Base-by-base conservation (phyloP, 345 rosid genomes). In the Acer saccharum region DNA sequence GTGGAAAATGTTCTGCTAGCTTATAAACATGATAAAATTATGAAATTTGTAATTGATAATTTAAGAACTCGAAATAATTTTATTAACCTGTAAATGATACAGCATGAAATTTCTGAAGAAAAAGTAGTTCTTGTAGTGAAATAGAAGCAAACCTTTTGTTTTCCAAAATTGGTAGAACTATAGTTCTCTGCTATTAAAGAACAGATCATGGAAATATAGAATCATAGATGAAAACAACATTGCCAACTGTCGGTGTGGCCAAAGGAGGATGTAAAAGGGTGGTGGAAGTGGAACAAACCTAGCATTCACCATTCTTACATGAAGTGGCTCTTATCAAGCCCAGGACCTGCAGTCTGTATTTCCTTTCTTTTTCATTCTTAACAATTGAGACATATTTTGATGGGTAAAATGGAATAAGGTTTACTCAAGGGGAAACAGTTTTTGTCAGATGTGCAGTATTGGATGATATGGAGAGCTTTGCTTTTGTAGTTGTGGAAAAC, bases 1-100 rank as follows among this genome's bases (percentile, higher is more conserved):
- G 44, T 71, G 44, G 12, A 3, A 68, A 76, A 72, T 27, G 32
- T 14, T 48, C 23, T 70, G 41, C 75, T 58, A 50, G 54, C 21
- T 25, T 70, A 32, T 43, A 44, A 11, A 18, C 13, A 4, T 43
- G 17, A 54, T 4, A 50, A 25, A 18, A 25, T 23, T 48, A 50
- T 48, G 61, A 25, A 17, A 8, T 52, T 14, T 16, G 62, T 35
- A 52, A 7, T 27, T 48, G 10, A 69, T 43, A 65, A 32, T 65
- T 2, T 8, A 17, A 32, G 41, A 65, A 35, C 39, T 23, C 16
- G 68, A 29, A 69, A 65, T 43, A 68, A 68, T 2, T 3, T 10
- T 18, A 39, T 11, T 43, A 10, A 18, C 8, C 6, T 39, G 7
- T 25, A n/a, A 43, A 43, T 41, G 50, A 14, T 41, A 43, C 11